These are phyloP conservation scores for Penicillium steckii DNA, from an alignment of 495 filamentous ascomycete genomes.

Conservation along the genomic window DNA sequence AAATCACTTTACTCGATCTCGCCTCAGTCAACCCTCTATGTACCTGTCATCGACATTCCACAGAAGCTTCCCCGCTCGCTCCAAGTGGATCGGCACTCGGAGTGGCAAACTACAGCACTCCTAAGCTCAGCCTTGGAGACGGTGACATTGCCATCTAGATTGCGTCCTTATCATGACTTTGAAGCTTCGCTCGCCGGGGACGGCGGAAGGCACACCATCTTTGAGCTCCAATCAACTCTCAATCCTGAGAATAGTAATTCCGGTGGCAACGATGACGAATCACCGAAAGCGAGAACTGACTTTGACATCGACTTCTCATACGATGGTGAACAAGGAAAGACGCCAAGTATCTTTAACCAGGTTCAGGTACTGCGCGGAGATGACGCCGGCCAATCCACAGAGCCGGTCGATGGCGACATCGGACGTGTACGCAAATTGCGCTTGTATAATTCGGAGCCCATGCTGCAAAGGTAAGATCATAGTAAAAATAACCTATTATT, in stretches of 20 bases:
- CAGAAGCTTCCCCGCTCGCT: constrained; percentile 57
- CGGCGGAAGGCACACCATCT: constrained; percentile 74
- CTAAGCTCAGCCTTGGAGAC: constrained; percentile 78
- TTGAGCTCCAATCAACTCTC: constrained; percentile 61
- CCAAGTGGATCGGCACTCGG: constrained; percentile 59
- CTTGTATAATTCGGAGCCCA: constrained; percentile 42
- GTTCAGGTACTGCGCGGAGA: constrained; percentile 44
- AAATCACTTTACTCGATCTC: constrained; percentile 65
- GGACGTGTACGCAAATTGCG: constrained; percentile 34
- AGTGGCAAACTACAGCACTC: constrained; percentile 81
- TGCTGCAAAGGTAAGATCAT: constrained; percentile 57
- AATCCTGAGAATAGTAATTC: constrained; percentile 18
- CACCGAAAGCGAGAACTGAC: constrained; percentile 24
- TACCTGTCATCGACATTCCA: constrained; percentile 70
- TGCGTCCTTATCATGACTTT: constrained; percentile 61
- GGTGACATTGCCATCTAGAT: constrained; percentile 70
- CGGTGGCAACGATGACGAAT: constrained; percentile 7
- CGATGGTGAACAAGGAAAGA: constrained; percentile 34
- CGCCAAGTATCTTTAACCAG: constrained; percentile 63
- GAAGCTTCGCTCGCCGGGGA: constrained; percentile 71
- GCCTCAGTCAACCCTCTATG: constrained; percentile 70
- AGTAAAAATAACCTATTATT: constrained; percentile 3
- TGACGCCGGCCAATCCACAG: constrained; percentile 39
- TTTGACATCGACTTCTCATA: constrained; percentile 63
- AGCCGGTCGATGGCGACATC: constrained; percentile 26